These are phyloP conservation scores for Cladobotryum protrusum DNA, from an alignment of 2,329 filamentous ascomycete species.

Conservation along the genomic window DNA sequence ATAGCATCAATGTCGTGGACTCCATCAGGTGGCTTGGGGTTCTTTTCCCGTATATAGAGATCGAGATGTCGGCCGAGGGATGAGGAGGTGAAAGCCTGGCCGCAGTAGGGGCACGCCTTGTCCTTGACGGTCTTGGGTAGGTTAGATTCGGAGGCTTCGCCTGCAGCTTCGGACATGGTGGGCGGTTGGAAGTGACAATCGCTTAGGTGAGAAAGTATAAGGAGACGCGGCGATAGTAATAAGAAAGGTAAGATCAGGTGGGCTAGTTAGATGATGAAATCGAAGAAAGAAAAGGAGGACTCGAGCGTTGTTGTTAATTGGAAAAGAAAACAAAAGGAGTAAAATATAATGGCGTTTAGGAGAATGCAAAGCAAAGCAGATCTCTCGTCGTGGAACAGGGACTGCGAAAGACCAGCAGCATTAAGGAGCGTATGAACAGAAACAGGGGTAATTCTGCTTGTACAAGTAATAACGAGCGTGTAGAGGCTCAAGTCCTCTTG, in stretches of 20 bases:
- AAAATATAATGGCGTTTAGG: background rate
- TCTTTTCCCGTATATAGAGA: constrained; percentile 88
- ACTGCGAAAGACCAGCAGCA: constrained; percentile 6
- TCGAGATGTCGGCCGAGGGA: constrained; percentile 91
- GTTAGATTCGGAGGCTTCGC: constrained; percentile 30
- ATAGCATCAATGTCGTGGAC: constrained; percentile 89
- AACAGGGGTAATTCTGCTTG: constrained; percentile 25
- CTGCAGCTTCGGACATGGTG: constrained; percentile 30
- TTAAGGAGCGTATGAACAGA: constrained; percentile 22
- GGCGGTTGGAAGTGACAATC: constrained; percentile 5
- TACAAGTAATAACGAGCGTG: constrained; percentile 24
- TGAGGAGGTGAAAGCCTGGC: constrained; percentile 86
- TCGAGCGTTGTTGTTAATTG: constrained; percentile 10
- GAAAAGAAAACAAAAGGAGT: background rate
- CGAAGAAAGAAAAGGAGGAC: constrained; percentile 2
- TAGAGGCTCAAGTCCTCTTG: constrained; percentile 22
- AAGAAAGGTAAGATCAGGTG: background rate
- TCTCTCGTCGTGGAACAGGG: constrained; percentile 15
- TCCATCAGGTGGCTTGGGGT: constrained; percentile 80
- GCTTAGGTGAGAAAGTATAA: background rate
- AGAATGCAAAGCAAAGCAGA: constrained; percentile 1
- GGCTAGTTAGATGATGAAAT: background rate
- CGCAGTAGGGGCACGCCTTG: constrained; percentile 81
- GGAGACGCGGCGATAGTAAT: constrained; percentile 2
- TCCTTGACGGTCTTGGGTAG: constrained; percentile 63